phyloP scores from a whole-genome alignment of 2,329 filamentous ascomycete genomes.

The Pseudopyrenochaeta lycopersici region DNA sequence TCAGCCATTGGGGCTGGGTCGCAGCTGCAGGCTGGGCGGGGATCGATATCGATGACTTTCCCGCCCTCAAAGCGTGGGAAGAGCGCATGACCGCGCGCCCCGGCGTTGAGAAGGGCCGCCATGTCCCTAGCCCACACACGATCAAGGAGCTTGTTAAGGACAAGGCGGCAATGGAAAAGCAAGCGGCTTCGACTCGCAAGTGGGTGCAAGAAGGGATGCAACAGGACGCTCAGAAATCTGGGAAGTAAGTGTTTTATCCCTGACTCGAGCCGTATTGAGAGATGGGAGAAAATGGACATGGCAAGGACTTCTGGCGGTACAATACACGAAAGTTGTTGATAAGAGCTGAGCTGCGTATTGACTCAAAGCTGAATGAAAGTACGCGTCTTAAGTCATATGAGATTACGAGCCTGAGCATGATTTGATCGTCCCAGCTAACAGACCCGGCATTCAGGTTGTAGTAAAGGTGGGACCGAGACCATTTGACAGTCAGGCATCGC shows the following conservation, averaged over 20 bases:
- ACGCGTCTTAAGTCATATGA: neutral
- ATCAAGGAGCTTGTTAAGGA: constrained; percentile 68
- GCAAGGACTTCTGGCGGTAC: neutral
- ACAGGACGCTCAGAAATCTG: constrained; percentile 58
- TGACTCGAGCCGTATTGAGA: neutral
- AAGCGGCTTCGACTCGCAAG: constrained; percentile 59
- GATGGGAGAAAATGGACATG: neutral
- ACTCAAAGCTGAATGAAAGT: neutral
- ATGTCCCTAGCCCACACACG: constrained; percentile 73
- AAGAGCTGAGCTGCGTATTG: neutral
- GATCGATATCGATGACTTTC: constrained; percentile 78
- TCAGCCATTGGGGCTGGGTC: constrained; percentile 83
- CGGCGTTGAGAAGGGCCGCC: constrained; percentile 76
- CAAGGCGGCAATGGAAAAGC: constrained; percentile 66
- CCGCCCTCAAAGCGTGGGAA: constrained; percentile 79
- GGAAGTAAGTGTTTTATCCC: constrained; percentile 34
- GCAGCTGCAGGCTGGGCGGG: constrained; percentile 67
- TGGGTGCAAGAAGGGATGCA: constrained; percentile 79
- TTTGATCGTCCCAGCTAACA: neutral
- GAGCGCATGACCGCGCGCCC: constrained; percentile 73
- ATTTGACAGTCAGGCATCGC: neutral
- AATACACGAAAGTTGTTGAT: neutral
- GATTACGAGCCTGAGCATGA: neutral
- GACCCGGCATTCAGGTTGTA: constrained; percentile 1
- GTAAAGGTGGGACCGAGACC: neutral